Evolutionary conservation across 1,284 basidiomycete species (phyloP).

Genomic region (Ustanciosporium gigantosporum): DNA sequence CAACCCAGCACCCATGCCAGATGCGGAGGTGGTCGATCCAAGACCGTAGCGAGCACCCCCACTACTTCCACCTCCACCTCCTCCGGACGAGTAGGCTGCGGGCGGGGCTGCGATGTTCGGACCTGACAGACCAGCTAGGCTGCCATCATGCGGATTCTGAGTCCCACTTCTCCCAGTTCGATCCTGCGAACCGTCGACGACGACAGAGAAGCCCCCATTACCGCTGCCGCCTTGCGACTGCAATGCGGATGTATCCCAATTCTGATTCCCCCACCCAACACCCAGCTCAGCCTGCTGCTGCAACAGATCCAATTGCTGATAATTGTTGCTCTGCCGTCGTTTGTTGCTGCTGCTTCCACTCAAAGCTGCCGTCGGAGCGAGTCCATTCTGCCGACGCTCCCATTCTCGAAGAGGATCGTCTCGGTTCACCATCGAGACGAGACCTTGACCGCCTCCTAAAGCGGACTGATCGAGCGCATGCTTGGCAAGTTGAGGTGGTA

Average conservation of each 20-base stretch:
- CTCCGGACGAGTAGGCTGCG: slow-evolving; percentile 16
- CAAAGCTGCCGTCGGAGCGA: slow-evolving; percentile 26
- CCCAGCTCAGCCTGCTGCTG: slow-evolving; percentile 45
- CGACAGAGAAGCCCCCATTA: slow-evolving; percentile 17
- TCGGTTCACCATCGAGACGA: slow-evolving; percentile 54
- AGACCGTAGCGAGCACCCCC: neutral
- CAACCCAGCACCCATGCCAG: slow-evolving; percentile 1
- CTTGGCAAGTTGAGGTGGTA: slow-evolving; percentile 78
- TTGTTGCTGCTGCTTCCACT: slow-evolving; percentile 28
- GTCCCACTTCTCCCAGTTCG: neutral
- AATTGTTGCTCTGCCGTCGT: slow-evolving; percentile 18
- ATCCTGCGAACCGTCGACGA: slow-evolving; percentile 23
- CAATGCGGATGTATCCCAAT: neutral
- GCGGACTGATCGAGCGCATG: slow-evolving; percentile 52
- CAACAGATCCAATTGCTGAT: slow-evolving; percentile 40
- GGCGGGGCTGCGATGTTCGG: slow-evolving; percentile 29
- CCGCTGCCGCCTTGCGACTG: neutral
- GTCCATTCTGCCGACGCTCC: slow-evolving; percentile 66
- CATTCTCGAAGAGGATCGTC: slow-evolving; percentile 55
- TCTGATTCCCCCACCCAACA: slow-evolving; percentile 4
- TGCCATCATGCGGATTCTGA: slow-evolving; percentile 1
- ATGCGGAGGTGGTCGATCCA: neutral
- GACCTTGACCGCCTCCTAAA: slow-evolving; percentile 19
- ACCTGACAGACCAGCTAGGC: neutral
- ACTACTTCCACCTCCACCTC: neutral